These are phyloP conservation scores for Sherardia arvensis DNA, from an alignment of 257 asterid genomes.

Conservation along the genomic window DNA sequence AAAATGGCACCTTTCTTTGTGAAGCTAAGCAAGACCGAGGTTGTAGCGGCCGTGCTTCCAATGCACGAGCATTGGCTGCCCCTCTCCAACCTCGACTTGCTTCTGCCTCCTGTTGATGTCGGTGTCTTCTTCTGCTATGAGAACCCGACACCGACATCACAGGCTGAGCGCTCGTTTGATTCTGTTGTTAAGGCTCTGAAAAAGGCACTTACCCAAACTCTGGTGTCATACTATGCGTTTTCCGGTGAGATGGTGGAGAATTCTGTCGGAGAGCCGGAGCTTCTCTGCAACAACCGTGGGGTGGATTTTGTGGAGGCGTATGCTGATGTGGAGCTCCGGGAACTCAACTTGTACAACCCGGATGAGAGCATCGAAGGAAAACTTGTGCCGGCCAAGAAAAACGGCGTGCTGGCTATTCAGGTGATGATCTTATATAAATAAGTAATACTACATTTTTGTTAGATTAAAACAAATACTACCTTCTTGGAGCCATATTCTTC, in stretches of 20 bases:
- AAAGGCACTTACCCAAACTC: conserved; percentile 38
- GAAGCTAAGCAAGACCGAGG: conserved; percentile 30
- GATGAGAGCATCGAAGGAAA: conserved; percentile 43
- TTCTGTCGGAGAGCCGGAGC: conserved; percentile 49
- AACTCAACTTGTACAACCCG: conserved; percentile 43
- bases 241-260: conserved; percentile 39
- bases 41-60: conserved; percentile 46
- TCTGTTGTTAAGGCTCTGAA: conserved; percentile 26
- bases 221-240: conserved; percentile 39
- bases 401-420: conserved; percentile 58
- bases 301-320: conserved; percentile 49
- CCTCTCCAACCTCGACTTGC: conserved; percentile 69
- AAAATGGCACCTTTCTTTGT: conserved; percentile 24
- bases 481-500: too few species aligned
- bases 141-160: neutral
- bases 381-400: conserved; percentile 43
- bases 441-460: too few species aligned
- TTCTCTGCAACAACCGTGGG: conserved; percentile 58
- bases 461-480: too few species aligned
- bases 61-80: conserved; percentile 55
- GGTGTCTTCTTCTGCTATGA: conserved; percentile 53
- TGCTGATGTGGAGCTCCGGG: conserved; percentile 36
- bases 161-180: neutral
- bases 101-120: conserved; percentile 53
- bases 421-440: conserved; percentile 10